Evolutionary conservation across 768 basidiomycete species (phyloP), one percentile per base, ranked within the genome.

Genomic region (Phlegmacium glaucopus): DNA sequence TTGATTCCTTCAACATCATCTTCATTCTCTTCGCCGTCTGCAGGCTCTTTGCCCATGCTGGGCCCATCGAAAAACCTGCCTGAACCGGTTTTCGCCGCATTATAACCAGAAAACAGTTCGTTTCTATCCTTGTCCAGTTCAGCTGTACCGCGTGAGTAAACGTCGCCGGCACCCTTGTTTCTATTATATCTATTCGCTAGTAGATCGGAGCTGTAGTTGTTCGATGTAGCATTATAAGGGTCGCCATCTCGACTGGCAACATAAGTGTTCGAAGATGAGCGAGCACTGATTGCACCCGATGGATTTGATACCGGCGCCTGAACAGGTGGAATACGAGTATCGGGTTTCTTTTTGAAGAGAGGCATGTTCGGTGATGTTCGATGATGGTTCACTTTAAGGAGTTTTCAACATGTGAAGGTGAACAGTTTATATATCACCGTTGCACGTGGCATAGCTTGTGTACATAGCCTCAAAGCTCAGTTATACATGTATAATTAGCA

Each of bases 1-100:
- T 96, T 97, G 69, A 99, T 97, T 18, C 86, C 91, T 69, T 99
- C 95, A 5, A 94, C 72, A 53, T 94, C 94, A 50, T 93, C 90
- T 1, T 92, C 90, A 43, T 80, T 82, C 61, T 88, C 86, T 61
- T 87, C 82, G 35, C 85, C 86, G 12, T 79, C 74, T 41, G 72
- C 55, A 29, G 79, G 78, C 28, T 76, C 74, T 26, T 57, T 63
- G 28, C 70, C 72, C 26, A 69, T 49, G 16, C 55, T 60, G 7
- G 83, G 81, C 0, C 81, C 85, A 57, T 89, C 85, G 49, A 83
- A 78, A 69, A 87, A 90, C 39, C 87, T 72, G 16, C 81, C 80
- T 18, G 83, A 79, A 22, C 79, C 78, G 39, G 61, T 61, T 54
- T 77, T 80, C 52, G 78, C 61, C 1, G 84, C 75, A 37, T 85